These are phyloP conservation scores for Pichia kudriavzevii DNA, from an alignment of 1,139 yeast genomes.

Conservation along the genomic window DNA sequence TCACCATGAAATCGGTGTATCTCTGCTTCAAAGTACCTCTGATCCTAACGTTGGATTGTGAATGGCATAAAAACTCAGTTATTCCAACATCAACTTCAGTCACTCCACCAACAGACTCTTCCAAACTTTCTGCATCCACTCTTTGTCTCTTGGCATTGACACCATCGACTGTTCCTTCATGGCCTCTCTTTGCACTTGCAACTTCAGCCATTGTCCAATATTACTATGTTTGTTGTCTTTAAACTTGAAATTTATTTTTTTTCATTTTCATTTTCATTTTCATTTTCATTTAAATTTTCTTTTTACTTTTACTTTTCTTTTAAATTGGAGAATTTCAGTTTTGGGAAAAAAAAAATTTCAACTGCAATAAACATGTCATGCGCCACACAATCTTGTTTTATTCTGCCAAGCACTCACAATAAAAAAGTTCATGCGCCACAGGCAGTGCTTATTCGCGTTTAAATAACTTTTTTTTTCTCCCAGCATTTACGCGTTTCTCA, in stretches of 20 bases:
- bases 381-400: too few relatives aligned
- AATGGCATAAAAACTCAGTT: conserved; percentile 39
- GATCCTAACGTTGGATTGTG: conserved; percentile 47
- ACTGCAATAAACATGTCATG: too few relatives aligned
- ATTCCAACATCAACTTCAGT: conserved; percentile 79
- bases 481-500: too few relatives aligned
- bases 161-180: background rate
- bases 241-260: background rate
- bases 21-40: conserved; percentile 76
- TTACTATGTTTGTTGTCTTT: background rate
- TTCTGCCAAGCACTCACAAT: too few relatives aligned
- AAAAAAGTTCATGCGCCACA: too few relatives aligned
- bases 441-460: too few relatives aligned
- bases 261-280: conserved; percentile 2
- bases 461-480: too few relatives aligned
- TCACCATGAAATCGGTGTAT: conserved; percentile 91
- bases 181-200: too few relatives aligned
- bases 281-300: background rate
- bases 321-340: background rate
- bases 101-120: conserved; percentile 19
- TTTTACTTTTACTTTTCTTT: too few relatives aligned
- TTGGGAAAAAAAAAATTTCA: background rate
- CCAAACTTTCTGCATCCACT: conserved; percentile 1
- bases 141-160: conserved; percentile 2
- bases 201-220: too few relatives aligned